A percentile compares a stretch with the other conserved stretches of the same genome.
Conservation (phyloP, 805 yeast genomes). For the Kazachstania martiniae region DNA sequence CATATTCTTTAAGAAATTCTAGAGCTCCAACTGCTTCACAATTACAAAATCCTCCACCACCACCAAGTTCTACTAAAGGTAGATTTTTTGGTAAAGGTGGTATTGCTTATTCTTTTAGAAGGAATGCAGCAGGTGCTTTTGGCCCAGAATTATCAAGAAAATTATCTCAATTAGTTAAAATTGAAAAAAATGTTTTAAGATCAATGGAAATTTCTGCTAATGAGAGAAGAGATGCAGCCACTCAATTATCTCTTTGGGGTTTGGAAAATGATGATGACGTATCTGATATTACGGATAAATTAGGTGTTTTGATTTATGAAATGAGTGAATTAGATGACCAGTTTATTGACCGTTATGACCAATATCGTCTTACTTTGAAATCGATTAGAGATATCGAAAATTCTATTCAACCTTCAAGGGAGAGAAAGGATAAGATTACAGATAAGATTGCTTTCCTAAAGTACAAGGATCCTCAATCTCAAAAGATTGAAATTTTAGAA, state of each 20-base stretch:
- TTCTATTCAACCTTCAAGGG: slow-evolving; percentile 96
- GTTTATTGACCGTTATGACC: slow-evolving; percentile 96
- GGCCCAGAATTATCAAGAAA: slow-evolving; percentile 95
- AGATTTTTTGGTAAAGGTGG: slow-evolving; percentile 69
- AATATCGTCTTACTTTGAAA: slow-evolving; percentile 92
- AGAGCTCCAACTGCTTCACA: slow-evolving; percentile 81
- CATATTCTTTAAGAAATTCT: slow-evolving; percentile 66
- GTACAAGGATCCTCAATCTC: slow-evolving; percentile 96
- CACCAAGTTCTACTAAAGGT: slow-evolving; percentile 62
- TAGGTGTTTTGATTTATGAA: slow-evolving; percentile 91
- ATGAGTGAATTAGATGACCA: slow-evolving; percentile 97
- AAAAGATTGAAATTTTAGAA: slow-evolving; percentile 89
- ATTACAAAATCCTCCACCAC: slow-evolving; percentile 71
- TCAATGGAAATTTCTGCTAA: slow-evolving; percentile 85
- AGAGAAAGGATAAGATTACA: slow-evolving; percentile 93
- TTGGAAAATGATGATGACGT: slow-evolving; percentile 96
- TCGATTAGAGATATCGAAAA: slow-evolving; percentile 93
- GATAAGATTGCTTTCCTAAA: slow-evolving; percentile 96
- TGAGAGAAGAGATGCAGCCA: slow-evolving; percentile 93
- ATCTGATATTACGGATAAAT: slow-evolving; percentile 91
- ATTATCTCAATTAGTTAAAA: slow-evolving; percentile 82
- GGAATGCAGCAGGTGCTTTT: slow-evolving; percentile 77
- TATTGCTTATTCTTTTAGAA: slow-evolving; percentile 60
- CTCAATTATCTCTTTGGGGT: slow-evolving; percentile 96
- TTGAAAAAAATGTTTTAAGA: slow-evolving; percentile 93